Percentiles rank a stretch among this genome's conserved stretches.
Evolutionary conservation across 148 eudicot genomes (phyloP).

Genomic region (Fallopia convolvulus): DNA sequence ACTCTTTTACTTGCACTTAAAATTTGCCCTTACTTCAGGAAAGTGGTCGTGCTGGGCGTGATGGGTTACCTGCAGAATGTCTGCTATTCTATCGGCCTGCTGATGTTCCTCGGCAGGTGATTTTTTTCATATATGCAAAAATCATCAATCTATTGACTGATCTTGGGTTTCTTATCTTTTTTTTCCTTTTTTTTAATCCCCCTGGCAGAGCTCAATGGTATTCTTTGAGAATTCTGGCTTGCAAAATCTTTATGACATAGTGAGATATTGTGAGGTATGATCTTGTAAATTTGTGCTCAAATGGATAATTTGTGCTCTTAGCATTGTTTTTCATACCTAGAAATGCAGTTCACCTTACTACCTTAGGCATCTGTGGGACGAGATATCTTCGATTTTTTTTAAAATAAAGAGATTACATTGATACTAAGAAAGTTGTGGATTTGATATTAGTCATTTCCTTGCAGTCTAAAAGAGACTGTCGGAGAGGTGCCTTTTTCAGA

Average conservation of each 20-base stretch:
- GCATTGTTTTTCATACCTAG: background rate
- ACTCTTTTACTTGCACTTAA: conserved; percentile 11
- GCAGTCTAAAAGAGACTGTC: conserved; percentile 79
- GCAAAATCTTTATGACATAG: conserved; percentile 92
- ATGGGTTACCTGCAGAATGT: conserved; percentile 96
- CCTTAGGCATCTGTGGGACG: background rate
- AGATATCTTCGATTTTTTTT: background rate
- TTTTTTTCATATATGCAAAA: background rate
- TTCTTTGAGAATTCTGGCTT: conserved; percentile 91
- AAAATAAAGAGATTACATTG: background rate
- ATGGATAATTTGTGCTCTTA: background rate
- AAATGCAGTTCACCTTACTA: background rate
- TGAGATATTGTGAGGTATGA: conserved; percentile 72
- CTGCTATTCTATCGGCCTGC: conserved; percentile 84
- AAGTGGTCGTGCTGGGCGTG: conserved; percentile 99
- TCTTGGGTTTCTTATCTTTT: background rate
- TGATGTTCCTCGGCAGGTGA: conserved; percentile 93
- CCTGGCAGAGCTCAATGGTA: conserved; percentile 94
- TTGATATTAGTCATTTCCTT: conserved; percentile 4
- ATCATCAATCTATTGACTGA: background rate
- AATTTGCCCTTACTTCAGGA: conserved; percentile 43
- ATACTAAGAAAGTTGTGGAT: background rate
- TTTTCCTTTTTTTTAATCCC: conserved; percentile 8
- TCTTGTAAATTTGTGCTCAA: background rate
- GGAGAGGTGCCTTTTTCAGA: conserved; percentile 76